These are phyloP conservation scores for Coemansia sp. DNA, from an alignment of 192 early-diverging fungal species.

Conservation along the genomic window DNA sequence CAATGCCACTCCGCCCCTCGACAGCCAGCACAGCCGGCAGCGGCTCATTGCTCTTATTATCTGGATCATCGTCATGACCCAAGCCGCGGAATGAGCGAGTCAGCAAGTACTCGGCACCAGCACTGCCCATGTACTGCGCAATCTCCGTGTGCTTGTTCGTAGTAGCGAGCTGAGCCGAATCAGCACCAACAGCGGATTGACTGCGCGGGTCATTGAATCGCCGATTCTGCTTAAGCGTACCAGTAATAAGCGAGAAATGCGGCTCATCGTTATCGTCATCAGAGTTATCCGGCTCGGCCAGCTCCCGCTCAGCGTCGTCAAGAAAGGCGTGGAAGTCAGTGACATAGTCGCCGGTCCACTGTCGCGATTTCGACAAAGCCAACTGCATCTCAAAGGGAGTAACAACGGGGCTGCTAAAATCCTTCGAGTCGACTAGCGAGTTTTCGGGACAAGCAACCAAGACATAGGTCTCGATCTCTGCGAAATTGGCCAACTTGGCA, in stretches of 20 bases:
- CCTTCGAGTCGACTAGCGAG: constrained; percentile 85
- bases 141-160: constrained; percentile 58
- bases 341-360: constrained; percentile 75
- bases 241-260: constrained; percentile 90
- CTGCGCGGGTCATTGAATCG: constrained; percentile 43
- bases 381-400: constrained; percentile 91
- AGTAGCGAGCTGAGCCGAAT: constrained; percentile 52
- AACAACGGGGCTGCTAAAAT: constrained; percentile 90
- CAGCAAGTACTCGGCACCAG: constrained; percentile 68
- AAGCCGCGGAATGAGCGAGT: constrained; percentile 80
- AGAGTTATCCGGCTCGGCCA: too few species aligned
- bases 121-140: constrained; percentile 50
- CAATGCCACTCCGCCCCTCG: constrained; percentile 89
- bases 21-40: constrained; percentile 33
- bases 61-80: constrained; percentile 57
- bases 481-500: constrained; percentile 96
- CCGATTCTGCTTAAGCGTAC: constrained; percentile 65
- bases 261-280: constrained; percentile 43
- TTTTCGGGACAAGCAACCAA: constrained; percentile 95
- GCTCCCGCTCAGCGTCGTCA: constrained; percentile 37
- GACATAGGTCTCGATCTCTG: constrained; percentile 92
- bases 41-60: background rate
- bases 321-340: constrained; percentile 69
- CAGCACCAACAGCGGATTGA: background rate
- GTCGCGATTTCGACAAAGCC: constrained; percentile 60